phyloP scores from a whole-genome alignment of 345 rosid species.

The Aegle marmelos region DNA sequence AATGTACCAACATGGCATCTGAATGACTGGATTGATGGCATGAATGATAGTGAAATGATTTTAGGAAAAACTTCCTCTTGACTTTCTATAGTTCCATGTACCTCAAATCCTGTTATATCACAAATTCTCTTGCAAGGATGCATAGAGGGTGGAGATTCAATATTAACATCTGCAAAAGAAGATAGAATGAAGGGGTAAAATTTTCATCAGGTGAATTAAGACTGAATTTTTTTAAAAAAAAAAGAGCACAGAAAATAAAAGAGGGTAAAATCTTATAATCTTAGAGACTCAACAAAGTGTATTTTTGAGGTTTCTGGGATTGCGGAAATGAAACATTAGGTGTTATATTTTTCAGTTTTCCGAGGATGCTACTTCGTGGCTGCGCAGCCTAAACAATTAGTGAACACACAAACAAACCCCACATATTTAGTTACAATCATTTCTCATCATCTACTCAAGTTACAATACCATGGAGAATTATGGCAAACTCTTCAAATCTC shows the following conservation, averaged over 20 bases:
- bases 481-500: not conserved
- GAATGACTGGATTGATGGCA: not conserved
- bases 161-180: constrained; percentile 61
- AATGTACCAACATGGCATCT: not conserved
- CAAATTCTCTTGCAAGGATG: constrained; percentile 82
- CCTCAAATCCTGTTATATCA: constrained; percentile 90
- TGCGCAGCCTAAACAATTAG: not conserved
- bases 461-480: not conserved
- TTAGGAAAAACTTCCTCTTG: not conserved
- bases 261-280: not conserved
- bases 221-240: not conserved
- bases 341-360: not conserved
- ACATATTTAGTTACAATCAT: too few relatives aligned
- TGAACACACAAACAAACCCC: not conserved
- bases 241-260: not conserved
- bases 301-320: not conserved
- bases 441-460: not conserved
- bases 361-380: not conserved
- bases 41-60: not conserved
- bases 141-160: constrained; percentile 87
- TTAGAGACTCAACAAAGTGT: not conserved
- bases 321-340: not conserved
- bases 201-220: not conserved
- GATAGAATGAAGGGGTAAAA: not conserved
- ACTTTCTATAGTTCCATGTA: constrained; percentile 18